Evolutionary conservation across 1,139 yeast species (phyloP).

Genomic region (Pneumocystis oryctolagi): DNA sequence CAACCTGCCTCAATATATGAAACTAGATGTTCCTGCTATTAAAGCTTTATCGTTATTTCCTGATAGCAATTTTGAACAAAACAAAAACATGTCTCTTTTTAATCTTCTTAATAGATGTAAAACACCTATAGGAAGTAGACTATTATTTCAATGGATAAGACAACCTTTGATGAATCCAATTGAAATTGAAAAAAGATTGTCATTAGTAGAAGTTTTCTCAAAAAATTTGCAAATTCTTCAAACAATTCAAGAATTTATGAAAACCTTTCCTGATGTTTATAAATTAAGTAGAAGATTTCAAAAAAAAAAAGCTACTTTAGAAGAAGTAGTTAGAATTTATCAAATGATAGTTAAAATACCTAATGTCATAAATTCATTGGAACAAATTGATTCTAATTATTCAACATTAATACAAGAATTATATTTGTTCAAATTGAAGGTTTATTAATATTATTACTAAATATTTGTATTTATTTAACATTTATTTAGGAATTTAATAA

Average conservation of each 20-base stretch:
- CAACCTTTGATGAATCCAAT: slow-evolving; percentile 65
- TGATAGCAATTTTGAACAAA: slow-evolving; percentile 30
- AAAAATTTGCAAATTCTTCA: slow-evolving; percentile 55
- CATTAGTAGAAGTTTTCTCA: slow-evolving; percentile 55
- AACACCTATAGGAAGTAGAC: slow-evolving; percentile 69
- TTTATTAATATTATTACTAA: slow-evolving; percentile 2
- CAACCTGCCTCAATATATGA: slow-evolving; percentile 64
- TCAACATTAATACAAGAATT: neutral
- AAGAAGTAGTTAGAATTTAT: slow-evolving; percentile 81
- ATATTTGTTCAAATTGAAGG: slow-evolving; percentile 2
- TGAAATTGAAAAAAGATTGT: slow-evolving; percentile 53
- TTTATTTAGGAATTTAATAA: slow-evolving; percentile 20
- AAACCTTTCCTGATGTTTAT: slow-evolving; percentile 68
- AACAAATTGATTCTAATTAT: slow-evolving; percentile 21
- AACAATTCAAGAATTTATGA: slow-evolving; percentile 47
- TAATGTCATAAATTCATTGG: slow-evolving; percentile 41
- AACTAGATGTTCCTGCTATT: slow-evolving; percentile 78
- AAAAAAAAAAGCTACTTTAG: slow-evolving; percentile 42
- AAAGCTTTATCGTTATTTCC: slow-evolving; percentile 81
- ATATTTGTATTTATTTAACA: slow-evolving; percentile 11
- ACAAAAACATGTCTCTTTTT: slow-evolving; percentile 49
- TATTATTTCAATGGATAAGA: slow-evolving; percentile 85
- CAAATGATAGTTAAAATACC: slow-evolving; percentile 65
- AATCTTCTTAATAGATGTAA: slow-evolving; percentile 80
- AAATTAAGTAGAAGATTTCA: slow-evolving; percentile 53